Evolutionary conservation across 139 green algal species (phyloP), one percentile per base, ranked within the genome.

Genomic region (Auxenochlorella pyrenoidosa): DNA sequence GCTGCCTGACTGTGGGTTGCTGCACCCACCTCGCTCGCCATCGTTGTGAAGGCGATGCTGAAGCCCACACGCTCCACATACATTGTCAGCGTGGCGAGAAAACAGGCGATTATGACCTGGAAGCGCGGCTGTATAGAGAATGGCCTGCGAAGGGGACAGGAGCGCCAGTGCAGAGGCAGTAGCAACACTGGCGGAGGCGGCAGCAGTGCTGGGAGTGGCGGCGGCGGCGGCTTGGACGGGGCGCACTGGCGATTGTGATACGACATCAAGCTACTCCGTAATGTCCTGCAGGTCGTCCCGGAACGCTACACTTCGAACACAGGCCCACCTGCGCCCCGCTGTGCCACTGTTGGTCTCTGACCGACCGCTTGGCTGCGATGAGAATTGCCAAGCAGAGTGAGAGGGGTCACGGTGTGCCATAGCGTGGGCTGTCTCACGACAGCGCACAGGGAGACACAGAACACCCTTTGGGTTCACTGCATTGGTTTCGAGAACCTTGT

Each of bases 11-110:
- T 38, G 26, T 13, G 5, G 30, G 28, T 5, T 26, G 15, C 72
- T 21, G 72, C 72, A 58, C 72, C 40, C 72, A 90, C 93, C 58
- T 92, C 75, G 59, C 96, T 95, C 0, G 97, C 96, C 88, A 97
- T 94, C 1, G 91, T 89, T 0, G 97, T 99, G 93, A 97, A 99
- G 3, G 96, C 96, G 58, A 99, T 97, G 34, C 95, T 97, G 93
- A 99, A 99, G 43, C 97, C 97, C 4, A 97, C 94, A 5, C 97
- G 94, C 90, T 99, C 97, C 34, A 99, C 93, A 83, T 99, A 99
- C 8, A 92, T 94, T 30, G 90, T 92, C 43, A 98, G 91, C 0
- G 96, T 99, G 51, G 95, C 96, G 21, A 98, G 47, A 86, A 99
- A 99, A 79, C 95, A 98, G 13, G 86, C 82, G 0, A 93, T 28